phyloP scores from a whole-genome alignment of 1,284 basidiomycete genomes.

The Tilletia caries region DNA sequence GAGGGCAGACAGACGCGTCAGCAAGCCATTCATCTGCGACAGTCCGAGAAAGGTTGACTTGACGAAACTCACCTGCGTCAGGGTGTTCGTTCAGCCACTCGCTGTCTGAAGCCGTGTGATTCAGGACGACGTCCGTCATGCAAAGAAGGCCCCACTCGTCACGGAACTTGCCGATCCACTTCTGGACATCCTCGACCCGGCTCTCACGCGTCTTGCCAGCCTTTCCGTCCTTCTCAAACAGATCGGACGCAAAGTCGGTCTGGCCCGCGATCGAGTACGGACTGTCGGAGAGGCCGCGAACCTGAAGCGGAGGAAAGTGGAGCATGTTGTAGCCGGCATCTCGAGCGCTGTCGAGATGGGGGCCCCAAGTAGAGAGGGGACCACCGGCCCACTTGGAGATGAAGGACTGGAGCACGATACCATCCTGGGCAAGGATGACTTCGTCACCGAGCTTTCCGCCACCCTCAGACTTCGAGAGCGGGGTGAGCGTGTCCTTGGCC shows the following conservation, averaged over 20 bases:
- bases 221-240: slow-evolving; percentile 29
- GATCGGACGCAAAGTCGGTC: slow-evolving; percentile 38
- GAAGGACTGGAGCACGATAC: slow-evolving; percentile 41
- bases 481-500: slow-evolving; percentile 19
- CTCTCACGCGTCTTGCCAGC: slow-evolving; percentile 27
- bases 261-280: slow-evolving; percentile 48
- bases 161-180: slow-evolving; percentile 29
- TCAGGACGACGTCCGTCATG: slow-evolving; percentile 47
- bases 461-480: slow-evolving; percentile 26
- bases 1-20: background rate
- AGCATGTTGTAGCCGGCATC: slow-evolving; percentile 50
- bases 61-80: slow-evolving; percentile 26
- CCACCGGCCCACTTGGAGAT: slow-evolving; percentile 48
- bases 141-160: slow-evolving; percentile 41
- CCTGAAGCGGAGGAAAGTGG: slow-evolving; percentile 46
- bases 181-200: slow-evolving; percentile 28
- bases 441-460: slow-evolving; percentile 25
- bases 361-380: slow-evolving; percentile 35
- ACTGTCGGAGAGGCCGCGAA: slow-evolving; percentile 39
- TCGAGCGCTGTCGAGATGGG: slow-evolving; percentile 40
- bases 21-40: background rate
- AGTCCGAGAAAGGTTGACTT: background rate
- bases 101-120: slow-evolving; percentile 44
- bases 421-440: slow-evolving; percentile 29
- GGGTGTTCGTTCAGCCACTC: slow-evolving; percentile 48